Conservation (phyloP, 2,329 filamentous ascomycete genomes). For the Hymenoscyphus linearis region DNA sequence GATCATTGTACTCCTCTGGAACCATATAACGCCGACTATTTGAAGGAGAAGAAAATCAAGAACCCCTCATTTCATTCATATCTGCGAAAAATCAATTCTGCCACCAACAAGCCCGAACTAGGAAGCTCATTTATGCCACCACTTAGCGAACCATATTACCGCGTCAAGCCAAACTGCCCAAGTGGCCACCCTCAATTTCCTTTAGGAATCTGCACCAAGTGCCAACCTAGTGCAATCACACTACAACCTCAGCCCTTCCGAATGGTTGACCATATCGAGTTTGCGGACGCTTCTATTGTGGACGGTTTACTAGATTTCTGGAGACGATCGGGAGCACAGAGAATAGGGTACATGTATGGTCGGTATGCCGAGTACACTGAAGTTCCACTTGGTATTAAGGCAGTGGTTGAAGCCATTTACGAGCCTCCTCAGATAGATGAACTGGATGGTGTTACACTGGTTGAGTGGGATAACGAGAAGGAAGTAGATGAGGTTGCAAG, state of each 20-base stretch:
- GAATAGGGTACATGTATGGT: constrained; percentile 87
- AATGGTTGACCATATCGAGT: constrained; percentile 98
- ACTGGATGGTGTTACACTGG: constrained; percentile 78
- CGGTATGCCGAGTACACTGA: constrained; percentile 86
- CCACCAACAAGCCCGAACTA: constrained; percentile 92
- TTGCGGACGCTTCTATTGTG: constrained; percentile 77
- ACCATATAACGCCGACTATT: constrained; percentile 83
- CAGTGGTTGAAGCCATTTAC: constrained; percentile 94
- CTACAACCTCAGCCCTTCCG: constrained; percentile 89
- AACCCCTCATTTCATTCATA: constrained; percentile 95
- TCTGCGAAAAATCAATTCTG: constrained; percentile 88
- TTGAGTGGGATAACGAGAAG: constrained; percentile 78
- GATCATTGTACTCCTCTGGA: constrained; percentile 98
- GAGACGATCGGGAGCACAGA: constrained; percentile 77
- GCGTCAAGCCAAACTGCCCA: constrained; percentile 83
- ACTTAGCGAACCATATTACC: constrained; percentile 85
- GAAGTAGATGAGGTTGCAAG: constrained; percentile 76
- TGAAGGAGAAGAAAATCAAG: constrained; percentile 96
- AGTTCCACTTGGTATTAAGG: constrained; percentile 90
- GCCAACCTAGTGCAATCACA: constrained; percentile 94
- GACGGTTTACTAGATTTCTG: constrained; percentile 90
- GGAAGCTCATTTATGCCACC: constrained; percentile 95
- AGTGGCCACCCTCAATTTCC: constrained; percentile 92
- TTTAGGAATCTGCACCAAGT: constrained; percentile 96
- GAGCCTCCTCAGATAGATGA: constrained; percentile 91